Base-by-base conservation (phyloP, 2,329 filamentous ascomycete genomes). In the Trichoderma sp. region DNA sequence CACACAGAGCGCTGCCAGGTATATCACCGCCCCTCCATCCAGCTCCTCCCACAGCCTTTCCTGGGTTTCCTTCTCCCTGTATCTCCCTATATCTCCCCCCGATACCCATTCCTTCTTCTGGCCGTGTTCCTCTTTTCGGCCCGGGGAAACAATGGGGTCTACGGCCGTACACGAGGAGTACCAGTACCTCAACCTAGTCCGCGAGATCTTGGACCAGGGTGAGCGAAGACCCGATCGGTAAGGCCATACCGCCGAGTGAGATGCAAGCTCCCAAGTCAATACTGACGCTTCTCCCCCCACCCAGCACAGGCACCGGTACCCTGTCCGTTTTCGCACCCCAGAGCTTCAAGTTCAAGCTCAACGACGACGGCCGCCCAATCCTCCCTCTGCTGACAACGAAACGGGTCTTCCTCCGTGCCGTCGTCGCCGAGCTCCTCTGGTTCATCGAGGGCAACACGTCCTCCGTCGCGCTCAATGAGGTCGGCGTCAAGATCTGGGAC, bases 401-500 rank as follows among this genome's bases (percentile, higher is more conserved):
- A 79, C 93, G 95, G 72, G 95, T 99, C 74, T 98, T 97, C 81
- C 87, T 92, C 35, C 91, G 92, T 69, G 94, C 94, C 74, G 91
- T 99, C 59, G 84, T 98, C 70, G 92, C 90, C 71, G 95, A 99
- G 80, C 89, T 99, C 1, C 89, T 99, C 70, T 99, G 95, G 95
- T 99, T 99, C 80, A 86, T 99, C 72, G 87, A 89, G 53, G 95
- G 93, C 75, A 88, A 84, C 74, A 99, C 95, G 3, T 93, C 92
- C 1, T 94, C 92, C 1, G 81, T 88, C 4, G 83, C 93, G 0
- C 88, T 99, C 3, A 90, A 88, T 69, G 89, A 89, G 13, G 89
- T 90, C 2, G 93, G 93, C 34, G 89, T 99, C 75, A 96, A 96
- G 80, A 99, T 99, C 78, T 99, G 95, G 95, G 95, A 99, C 77